These are phyloP conservation scores for Hypoxylon sp. DNA, from an alignment of 2,329 filamentous ascomycete genomes.

Conservation along the genomic window DNA sequence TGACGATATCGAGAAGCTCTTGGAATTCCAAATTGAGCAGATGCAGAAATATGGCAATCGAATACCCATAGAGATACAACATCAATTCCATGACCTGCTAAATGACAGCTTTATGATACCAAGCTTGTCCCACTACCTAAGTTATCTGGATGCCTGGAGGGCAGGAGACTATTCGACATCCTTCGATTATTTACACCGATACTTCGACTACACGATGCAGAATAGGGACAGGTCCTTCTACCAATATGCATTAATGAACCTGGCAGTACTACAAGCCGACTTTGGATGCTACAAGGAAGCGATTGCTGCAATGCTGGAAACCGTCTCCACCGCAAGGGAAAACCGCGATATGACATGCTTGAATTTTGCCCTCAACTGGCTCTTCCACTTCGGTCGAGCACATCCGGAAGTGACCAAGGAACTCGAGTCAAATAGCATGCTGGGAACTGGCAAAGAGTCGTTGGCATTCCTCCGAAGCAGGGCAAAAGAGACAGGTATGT, in stretches of 20 bases:
- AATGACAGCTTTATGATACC: conserved; percentile 77
- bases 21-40: conserved; percentile 90
- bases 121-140: conserved; percentile 82
- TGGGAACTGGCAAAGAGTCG: conserved; percentile 84
- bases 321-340: conserved; percentile 93
- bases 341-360: conserved; percentile 93
- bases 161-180: conserved; percentile 91
- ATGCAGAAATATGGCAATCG: conserved; percentile 87
- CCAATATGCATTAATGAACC: conserved; percentile 93
- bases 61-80: conserved; percentile 80
- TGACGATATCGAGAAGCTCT: conserved; percentile 83
- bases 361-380: conserved; percentile 96
- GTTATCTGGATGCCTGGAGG: conserved; percentile 92
- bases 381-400: conserved; percentile 92
- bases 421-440: conserved; percentile 78
- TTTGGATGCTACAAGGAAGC: conserved; percentile 94
- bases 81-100: conserved; percentile 78
- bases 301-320: conserved; percentile 94
- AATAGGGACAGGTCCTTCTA: conserved; percentile 87
- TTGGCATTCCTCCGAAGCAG: conserved; percentile 87
- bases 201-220: conserved; percentile 97
- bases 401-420: conserved; percentile 82
- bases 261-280: conserved; percentile 93
- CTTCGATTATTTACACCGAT: conserved; percentile 92
- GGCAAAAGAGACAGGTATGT: conserved; percentile 88